Conservation (phyloP, 73 alveolate species). For the Durusdinium trenchii region DNA sequence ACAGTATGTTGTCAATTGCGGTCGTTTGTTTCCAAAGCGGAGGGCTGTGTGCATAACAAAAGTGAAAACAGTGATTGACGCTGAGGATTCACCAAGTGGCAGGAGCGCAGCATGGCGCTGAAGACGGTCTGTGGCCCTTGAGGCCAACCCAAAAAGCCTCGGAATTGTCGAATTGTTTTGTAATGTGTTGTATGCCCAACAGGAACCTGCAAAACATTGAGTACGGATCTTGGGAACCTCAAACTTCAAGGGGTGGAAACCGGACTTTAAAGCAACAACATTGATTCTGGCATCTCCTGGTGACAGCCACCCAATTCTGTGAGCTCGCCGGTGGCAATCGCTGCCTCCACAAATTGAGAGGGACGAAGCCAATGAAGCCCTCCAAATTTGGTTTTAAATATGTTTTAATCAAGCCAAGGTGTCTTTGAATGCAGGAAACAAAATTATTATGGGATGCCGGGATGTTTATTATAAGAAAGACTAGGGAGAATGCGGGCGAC, state of each 20-base stretch:
- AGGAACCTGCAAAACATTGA: background rate
- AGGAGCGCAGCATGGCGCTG: constrained; percentile 60
- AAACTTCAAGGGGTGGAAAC: background rate
- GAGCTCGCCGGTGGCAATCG: constrained; percentile 65
- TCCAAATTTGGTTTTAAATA: too few relatives aligned
- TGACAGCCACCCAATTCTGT: constrained; percentile 72
- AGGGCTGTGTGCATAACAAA: too few relatives aligned
- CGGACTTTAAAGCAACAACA: too few relatives aligned
- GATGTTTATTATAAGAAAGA: too few relatives aligned
- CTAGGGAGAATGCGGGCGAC: background rate
- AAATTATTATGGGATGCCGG: too few relatives aligned
- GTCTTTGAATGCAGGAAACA: too few relatives aligned
- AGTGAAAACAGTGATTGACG: background rate
- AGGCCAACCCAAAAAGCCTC: constrained; percentile 79
- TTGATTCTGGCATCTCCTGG: background rate
- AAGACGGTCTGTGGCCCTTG: constrained; percentile 45
- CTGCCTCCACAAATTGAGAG: background rate
- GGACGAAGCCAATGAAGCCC: background rate
- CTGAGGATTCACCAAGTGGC: background rate
- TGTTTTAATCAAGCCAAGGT: too few relatives aligned
- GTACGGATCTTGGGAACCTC: background rate
- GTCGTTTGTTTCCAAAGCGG: too few relatives aligned
- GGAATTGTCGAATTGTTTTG: background rate
- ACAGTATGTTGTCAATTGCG: too few relatives aligned
- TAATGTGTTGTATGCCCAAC: too few relatives aligned